A percentile compares a stretch with the other conserved stretches of the same genome.
Conservation (phyloP, 1,284 basidiomycete genomes). For the Schizopora paradoxa region DNA sequence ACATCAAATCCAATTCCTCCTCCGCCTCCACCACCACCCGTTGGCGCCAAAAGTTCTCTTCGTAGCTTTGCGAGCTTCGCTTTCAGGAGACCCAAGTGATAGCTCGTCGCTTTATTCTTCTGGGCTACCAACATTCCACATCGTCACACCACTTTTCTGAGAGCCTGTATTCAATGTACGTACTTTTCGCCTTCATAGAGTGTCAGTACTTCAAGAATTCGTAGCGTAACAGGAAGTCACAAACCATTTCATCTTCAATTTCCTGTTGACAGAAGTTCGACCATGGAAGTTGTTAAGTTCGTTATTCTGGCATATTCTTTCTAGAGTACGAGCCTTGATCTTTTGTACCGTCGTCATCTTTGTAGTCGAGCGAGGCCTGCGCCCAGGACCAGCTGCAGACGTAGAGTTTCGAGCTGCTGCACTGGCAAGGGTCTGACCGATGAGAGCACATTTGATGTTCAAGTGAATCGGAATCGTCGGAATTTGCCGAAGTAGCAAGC, state of each 20-base stretch:
- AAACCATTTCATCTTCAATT: slow-evolving; percentile 95
- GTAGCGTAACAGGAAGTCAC: slow-evolving; percentile 23
- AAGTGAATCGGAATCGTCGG: too few species aligned
- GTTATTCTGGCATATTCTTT: slow-evolving; percentile 15
- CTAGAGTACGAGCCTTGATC: too few species aligned
- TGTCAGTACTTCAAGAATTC: slow-evolving; percentile 13
- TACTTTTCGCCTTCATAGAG: slow-evolving; percentile 49
- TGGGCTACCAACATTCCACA: slow-evolving; percentile 52
- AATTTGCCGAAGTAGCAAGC: too few species aligned
- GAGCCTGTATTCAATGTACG: too few species aligned
- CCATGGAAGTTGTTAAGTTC: background rate
- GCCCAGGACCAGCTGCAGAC: too few species aligned
- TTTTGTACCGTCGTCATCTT: slow-evolving; percentile 82
- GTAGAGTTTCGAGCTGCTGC: too few species aligned
- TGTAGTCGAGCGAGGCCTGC: too few species aligned
- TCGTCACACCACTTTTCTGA: slow-evolving; percentile 12
- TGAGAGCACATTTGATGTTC: too few species aligned
- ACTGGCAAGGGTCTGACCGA: too few species aligned
- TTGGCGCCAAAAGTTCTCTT: slow-evolving; percentile 86
- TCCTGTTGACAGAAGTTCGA: slow-evolving; percentile 42
- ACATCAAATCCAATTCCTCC: slow-evolving; percentile 94
- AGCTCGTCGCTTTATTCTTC: slow-evolving; percentile 96
- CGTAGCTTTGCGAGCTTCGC: slow-evolving; percentile 97
- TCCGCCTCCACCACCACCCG: slow-evolving; percentile 74
- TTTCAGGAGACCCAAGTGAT: slow-evolving; percentile 95